A percentile compares a stretch with the other conserved stretches of the same genome.
phyloP scores from a whole-genome alignment of 345 rosid genomes.

The Fremontodendron californicum region DNA sequence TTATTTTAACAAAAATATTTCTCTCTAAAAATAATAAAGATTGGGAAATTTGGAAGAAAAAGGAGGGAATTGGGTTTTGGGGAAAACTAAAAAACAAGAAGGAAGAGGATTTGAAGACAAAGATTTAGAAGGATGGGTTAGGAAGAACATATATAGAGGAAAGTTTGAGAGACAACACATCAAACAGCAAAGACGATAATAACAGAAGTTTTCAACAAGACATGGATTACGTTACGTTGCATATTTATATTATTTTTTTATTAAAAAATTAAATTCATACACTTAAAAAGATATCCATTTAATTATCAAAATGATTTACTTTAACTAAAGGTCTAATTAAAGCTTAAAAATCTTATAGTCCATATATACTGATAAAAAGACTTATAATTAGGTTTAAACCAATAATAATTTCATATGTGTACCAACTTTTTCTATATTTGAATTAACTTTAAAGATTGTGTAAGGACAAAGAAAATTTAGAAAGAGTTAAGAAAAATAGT shows the following conservation, averaged over 20 bases:
- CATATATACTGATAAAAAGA: background rate
- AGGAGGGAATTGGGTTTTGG: background rate
- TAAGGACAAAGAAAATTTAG: background rate
- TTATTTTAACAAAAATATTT: background rate
- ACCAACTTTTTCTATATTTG: background rate
- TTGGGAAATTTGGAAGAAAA: background rate
- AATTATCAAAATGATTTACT: background rate
- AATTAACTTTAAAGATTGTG: background rate
- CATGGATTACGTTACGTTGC: slow-evolving; percentile 13
- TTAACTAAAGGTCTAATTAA: background rate
- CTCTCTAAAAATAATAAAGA: background rate
- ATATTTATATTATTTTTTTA: background rate
- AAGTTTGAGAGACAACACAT: background rate
- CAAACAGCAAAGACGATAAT: background rate
- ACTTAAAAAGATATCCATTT: background rate
- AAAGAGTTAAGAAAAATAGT: background rate
- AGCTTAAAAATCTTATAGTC: background rate
- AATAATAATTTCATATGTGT: background rate
- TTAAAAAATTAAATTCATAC: background rate
- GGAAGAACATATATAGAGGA: background rate
- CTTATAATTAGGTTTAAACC: background rate
- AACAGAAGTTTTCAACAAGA: slow-evolving; percentile 9
- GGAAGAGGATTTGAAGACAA: slow-evolving; percentile 8
- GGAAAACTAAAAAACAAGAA: slow-evolving; percentile 10
- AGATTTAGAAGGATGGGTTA: background rate